A percentile compares a stretch with the other conserved stretches of the same genome.
These are phyloP conservation scores for Colletotrichum truncatum DNA, from an alignment of 2,329 filamentous ascomycete genomes.

Conservation along the genomic window DNA sequence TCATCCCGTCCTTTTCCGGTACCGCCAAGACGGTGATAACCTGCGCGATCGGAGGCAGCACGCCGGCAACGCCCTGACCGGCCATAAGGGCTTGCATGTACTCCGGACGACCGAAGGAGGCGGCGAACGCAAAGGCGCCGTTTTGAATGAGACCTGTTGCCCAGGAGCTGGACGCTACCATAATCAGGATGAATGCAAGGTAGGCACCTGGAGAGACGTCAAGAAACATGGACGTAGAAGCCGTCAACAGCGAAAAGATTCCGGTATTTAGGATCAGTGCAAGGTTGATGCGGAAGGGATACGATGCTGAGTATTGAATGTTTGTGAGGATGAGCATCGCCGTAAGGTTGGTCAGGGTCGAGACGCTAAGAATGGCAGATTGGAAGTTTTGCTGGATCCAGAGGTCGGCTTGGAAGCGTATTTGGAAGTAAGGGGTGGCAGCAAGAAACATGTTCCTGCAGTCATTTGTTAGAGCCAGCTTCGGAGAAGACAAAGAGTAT, in stretches of 20 bases:
- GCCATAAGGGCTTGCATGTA: constrained; percentile 98
- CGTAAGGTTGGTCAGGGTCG: constrained; percentile 82
- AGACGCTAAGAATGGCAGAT: constrained; percentile 86
- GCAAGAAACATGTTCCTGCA: constrained; percentile 97
- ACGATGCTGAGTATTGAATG: constrained; percentile 84
- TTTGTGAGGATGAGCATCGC: constrained; percentile 81
- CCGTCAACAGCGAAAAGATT: constrained; percentile 79
- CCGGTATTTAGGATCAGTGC: constrained; percentile 81
- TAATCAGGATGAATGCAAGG: constrained; percentile 82
- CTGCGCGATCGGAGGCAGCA: constrained; percentile 87
- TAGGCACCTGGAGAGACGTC: constrained; percentile 71
- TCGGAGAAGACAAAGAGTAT: neutral
- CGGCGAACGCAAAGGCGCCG: constrained; percentile 90
- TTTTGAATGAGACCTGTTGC: constrained; percentile 92
- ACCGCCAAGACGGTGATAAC: constrained; percentile 83
- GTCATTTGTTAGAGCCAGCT: neutral
- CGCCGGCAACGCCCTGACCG: constrained; percentile 90
- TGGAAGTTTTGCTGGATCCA: constrained; percentile 87
- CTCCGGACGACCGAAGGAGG: constrained; percentile 83
- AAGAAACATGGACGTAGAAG: constrained; percentile 79
- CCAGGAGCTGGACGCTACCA: constrained; percentile 82
- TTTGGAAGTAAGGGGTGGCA: constrained; percentile 91
- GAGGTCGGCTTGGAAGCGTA: constrained; percentile 75
- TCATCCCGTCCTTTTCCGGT: constrained; percentile 42
- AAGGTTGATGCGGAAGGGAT: constrained; percentile 84